Conservation (phyloP, 2,329 filamentous ascomycete genomes). For the Alternaria solani region DNA sequence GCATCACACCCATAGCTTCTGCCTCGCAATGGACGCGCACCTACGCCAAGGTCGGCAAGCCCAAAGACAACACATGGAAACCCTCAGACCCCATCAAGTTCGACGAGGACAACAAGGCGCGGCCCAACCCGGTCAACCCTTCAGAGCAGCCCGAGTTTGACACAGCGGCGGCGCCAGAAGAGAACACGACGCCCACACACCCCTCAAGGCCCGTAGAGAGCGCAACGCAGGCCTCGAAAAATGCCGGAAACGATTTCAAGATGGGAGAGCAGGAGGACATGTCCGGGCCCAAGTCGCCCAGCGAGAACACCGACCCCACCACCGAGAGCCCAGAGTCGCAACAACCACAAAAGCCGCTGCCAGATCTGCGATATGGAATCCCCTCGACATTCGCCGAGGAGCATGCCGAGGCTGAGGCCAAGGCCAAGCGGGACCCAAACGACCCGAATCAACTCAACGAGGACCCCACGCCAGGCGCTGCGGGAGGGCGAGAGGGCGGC, state of each 20-base stretch:
- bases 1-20: constrained; percentile 38
- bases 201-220: constrained; percentile 35
- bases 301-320: constrained; percentile 49
- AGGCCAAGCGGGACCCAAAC: constrained; percentile 38
- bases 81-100: constrained; percentile 52
- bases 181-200: constrained; percentile 34
- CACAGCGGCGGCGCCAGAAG: constrained; percentile 20
- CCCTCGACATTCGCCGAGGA: constrained; percentile 89
- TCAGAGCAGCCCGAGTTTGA: constrained; percentile 50
- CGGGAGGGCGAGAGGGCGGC: constrained; percentile 55
- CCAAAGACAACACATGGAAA: constrained; percentile 54
- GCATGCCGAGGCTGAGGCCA: constrained; percentile 54
- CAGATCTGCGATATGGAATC: constrained; percentile 92
- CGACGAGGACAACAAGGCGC: constrained; percentile 36
- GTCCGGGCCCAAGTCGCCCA: constrained; percentile 43
- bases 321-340: constrained; percentile 52
- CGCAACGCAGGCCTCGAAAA: constrained; percentile 23
- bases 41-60: constrained; percentile 33
- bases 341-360: constrained; percentile 71
- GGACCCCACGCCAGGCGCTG: constrained; percentile 54
- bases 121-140: constrained; percentile 34
- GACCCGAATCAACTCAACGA: constrained; percentile 62
- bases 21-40: constrained; percentile 38
- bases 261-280: constrained; percentile 50
- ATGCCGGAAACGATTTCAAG: constrained; percentile 29